A percentile compares a stretch with the other conserved stretches of the same genome.
Evolutionary conservation across 75 land plant genomes (phyloP).

Genomic region (Sequoiadendron giganteum): DNA sequence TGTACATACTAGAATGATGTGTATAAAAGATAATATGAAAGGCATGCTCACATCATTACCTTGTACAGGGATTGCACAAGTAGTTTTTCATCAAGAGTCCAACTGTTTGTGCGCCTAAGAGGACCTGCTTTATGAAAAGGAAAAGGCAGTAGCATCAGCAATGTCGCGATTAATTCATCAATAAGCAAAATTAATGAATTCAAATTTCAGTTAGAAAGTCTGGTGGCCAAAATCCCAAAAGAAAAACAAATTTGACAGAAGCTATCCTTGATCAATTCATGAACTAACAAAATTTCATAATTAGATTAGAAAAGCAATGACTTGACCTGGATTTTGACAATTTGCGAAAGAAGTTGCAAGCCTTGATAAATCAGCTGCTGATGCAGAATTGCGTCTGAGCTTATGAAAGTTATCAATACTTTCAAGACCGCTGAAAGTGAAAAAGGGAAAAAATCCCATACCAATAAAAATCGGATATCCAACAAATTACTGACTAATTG

Average conservation of each 20-base stretch:
- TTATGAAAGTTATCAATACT: conserved; percentile 17
- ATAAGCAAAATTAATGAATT: not conserved
- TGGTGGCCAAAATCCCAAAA: no score
- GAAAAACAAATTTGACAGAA: no score
- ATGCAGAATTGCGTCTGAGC: conserved; percentile 55
- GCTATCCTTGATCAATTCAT: not conserved
- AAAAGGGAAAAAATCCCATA: not conserved
- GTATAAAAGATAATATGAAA: not conserved
- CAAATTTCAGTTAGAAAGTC: not conserved
- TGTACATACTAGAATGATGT: not conserved
- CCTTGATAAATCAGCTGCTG: conserved; percentile 46
- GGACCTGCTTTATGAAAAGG: conserved; percentile 20
- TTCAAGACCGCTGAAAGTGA: conserved; percentile 29
- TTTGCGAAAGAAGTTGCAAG: conserved; percentile 27
- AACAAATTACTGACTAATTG: not conserved
- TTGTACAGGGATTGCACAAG: conserved; percentile 72
- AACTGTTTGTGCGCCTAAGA: conserved; percentile 45
- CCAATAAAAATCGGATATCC: not conserved
- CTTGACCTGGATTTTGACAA: not conserved
- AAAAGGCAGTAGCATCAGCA: not conserved
- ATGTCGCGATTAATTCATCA: not conserved
- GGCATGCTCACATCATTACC: conserved; percentile 31
- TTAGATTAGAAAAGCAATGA: not conserved
- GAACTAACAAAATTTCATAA: not conserved
- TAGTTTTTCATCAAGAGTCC: conserved; percentile 76